Conservation (phyloP, 1,284 basidiomycete species). For the Ustilago loliicola region DNA sequence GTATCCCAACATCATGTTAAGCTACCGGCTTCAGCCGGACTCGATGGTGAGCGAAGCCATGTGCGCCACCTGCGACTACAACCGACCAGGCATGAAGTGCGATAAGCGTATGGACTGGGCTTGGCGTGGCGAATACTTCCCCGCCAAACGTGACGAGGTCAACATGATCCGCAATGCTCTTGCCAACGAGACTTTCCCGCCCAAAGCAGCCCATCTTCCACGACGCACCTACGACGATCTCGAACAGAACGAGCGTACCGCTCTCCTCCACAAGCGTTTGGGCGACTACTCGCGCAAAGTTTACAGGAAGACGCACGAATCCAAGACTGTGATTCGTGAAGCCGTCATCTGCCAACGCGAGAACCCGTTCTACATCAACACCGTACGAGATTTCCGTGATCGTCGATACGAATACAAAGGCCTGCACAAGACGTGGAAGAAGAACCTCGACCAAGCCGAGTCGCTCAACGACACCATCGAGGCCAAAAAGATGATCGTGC, state of each 20-base stretch:
- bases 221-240: slow-evolving; percentile 88
- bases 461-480: slow-evolving; percentile 89
- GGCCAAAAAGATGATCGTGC: slow-evolving; percentile 99
- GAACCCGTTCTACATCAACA: slow-evolving; percentile 99
- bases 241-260: slow-evolving; percentile 86
- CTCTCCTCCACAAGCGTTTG: slow-evolving; percentile 92
- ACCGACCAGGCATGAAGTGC: slow-evolving; percentile 93
- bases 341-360: slow-evolving; percentile 98
- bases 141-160: slow-evolving; percentile 95
- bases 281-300: slow-evolving; percentile 99
- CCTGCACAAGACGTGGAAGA: slow-evolving; percentile 99
- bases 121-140: slow-evolving; percentile 99
- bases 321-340: slow-evolving; percentile 92
- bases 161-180: slow-evolving; percentile 99
- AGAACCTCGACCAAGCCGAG: slow-evolving; percentile 86
- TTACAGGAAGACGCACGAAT: slow-evolving; percentile 99
- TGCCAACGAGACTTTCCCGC: slow-evolving; percentile 92
- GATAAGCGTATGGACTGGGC: slow-evolving; percentile 97
- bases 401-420: slow-evolving; percentile 99
- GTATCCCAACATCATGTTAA: slow-evolving; percentile 99
- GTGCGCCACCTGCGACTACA: slow-evolving; percentile 98
- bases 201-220: slow-evolving; percentile 80
- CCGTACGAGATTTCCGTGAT: slow-evolving; percentile 96
- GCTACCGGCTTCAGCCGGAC: slow-evolving; percentile 97
- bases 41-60: slow-evolving; percentile 96